Evolutionary conservation across 306 rosid species (phyloP), one percentile per base, ranked within the genome.

Genomic region (Castanea sativa): DNA sequence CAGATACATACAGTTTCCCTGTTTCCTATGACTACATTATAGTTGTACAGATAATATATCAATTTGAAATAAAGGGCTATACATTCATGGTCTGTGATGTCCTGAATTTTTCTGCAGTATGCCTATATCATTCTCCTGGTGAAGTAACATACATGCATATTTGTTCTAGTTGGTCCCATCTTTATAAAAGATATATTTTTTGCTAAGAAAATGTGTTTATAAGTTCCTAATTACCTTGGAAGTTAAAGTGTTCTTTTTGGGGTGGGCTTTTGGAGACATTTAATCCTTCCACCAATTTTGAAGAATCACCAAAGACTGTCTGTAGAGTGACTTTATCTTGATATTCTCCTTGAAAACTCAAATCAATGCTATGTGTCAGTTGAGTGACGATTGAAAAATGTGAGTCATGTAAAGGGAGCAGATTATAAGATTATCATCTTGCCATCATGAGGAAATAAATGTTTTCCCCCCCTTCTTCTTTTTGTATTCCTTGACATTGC

Each of bases 401-500:
- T 35, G 18, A 68, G 72, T 35, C 7, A 67, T 35, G 13, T 35
- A 19, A 67, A 67, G 19, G 72, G n/a, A 15, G 72, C 52, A 35
- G 52, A 18, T 33, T 67, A 33, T 29, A 30, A 19, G 27, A 19
- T 32, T 16, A 64, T 30, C 71, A 32, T 8, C 20, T n/a, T 10
- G 13, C 72, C 52, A 35, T 68, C 72, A 33, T 68, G 8, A 35
- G 74, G 60, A 60, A 27, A 69, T 80, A 78, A 70, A 4, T 76
- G 45, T 71, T 71, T 63, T 35, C 21, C 72, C 49, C 77, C 32
- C 43, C 38, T 45, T 49, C 76, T 75, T 71, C 65, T 49, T 82
- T 67, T 78, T 80, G 85, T 69, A 74, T 61, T 59, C 80, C 86
- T 0, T 91, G 91, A 89, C 92, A 76, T 80, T 25, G 35, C 79